Percentiles rank a stretch among this genome's conserved stretches.
These are phyloP conservation scores for Ophiorrhiza pumila DNA, from an alignment of 257 asterid species.

Conservation along the genomic window DNA sequence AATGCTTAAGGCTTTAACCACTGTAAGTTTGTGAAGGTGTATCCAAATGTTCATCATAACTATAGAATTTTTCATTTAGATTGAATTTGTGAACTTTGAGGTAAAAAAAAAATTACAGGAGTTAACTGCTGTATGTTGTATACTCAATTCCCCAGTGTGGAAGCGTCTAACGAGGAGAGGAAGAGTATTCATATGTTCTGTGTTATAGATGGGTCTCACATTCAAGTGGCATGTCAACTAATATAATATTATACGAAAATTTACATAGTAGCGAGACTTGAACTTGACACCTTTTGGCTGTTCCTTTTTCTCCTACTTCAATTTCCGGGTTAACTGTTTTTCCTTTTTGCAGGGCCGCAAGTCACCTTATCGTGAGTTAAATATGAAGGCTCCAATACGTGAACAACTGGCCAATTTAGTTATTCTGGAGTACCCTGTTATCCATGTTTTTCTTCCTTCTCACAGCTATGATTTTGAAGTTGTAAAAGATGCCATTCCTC, in stretches of 20 bases:
- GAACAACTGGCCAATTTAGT: slow-evolving; percentile 55
- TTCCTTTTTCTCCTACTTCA: background rate
- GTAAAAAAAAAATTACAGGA: too few species aligned
- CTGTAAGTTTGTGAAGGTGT: background rate
- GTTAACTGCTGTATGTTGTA: background rate
- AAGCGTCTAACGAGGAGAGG: background rate
- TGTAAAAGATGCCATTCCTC: slow-evolving; percentile 29
- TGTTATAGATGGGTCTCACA: background rate
- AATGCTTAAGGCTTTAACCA: background rate
- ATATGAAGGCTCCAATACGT: slow-evolving; percentile 52
- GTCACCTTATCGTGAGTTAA: slow-evolving; percentile 53
- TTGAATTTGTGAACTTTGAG: too few species aligned
- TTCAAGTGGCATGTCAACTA: background rate
- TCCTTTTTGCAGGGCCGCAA: slow-evolving; percentile 48
- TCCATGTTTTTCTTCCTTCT: slow-evolving; percentile 75
- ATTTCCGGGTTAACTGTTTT: background rate
- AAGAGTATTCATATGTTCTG: background rate
- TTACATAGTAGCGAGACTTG: background rate
- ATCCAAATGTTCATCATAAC: background rate
- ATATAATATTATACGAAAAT: background rate
- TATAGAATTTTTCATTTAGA: background rate
- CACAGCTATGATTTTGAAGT: slow-evolving; percentile 62
- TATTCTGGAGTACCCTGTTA: slow-evolving; percentile 76
- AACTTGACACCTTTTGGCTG: background rate
- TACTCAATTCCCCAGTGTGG: background rate